Evolutionary conservation across 768 basidiomycete genomes (phyloP).

Genomic region (Mycena vulgaris): DNA sequence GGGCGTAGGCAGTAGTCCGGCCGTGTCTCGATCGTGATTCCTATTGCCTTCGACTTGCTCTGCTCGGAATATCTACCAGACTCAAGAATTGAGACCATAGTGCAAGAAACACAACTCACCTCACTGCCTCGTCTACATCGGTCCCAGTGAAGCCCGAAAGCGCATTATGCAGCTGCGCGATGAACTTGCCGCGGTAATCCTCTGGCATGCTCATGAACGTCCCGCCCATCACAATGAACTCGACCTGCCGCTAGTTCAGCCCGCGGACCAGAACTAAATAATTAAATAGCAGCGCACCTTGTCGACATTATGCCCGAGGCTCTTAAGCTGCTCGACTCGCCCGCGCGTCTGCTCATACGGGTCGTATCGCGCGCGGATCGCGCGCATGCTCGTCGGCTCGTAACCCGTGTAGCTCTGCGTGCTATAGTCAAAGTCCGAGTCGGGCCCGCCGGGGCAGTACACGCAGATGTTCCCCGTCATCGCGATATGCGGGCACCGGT

Average conservation of each 20-base stretch:
- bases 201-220: slow-evolving; percentile 99
- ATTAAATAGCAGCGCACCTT: slow-evolving; percentile 71
- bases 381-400: slow-evolving; percentile 97
- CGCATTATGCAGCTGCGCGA: slow-evolving; percentile 97
- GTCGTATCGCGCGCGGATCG: slow-evolving; percentile 94
- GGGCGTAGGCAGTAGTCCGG: slow-evolving; percentile 98
- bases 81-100: neutral
- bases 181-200: slow-evolving; percentile 93
- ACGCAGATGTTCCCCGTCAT: slow-evolving; percentile 99
- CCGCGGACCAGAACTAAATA: neutral
- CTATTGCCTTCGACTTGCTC: slow-evolving; percentile 98
- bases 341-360: slow-evolving; percentile 98
- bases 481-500: slow-evolving; percentile 99
- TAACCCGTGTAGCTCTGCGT: slow-evolving; percentile 97
- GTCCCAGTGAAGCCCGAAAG: slow-evolving; percentile 94
- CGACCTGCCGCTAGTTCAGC: slow-evolving; percentile 64
- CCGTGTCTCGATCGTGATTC: slow-evolving; percentile 98
- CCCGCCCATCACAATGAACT: slow-evolving; percentile 97
- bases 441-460: slow-evolving; percentile 98
- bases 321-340: slow-evolving; percentile 95
- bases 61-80: slow-evolving; percentile 90
- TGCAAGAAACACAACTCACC: slow-evolving; percentile 55
- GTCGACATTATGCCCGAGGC: slow-evolving; percentile 96
- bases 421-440: slow-evolving; percentile 99
- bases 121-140: slow-evolving; percentile 96